Conservation (phyloP, 1,139 yeast species). For the Sugiyamaella pinicola region DNA sequence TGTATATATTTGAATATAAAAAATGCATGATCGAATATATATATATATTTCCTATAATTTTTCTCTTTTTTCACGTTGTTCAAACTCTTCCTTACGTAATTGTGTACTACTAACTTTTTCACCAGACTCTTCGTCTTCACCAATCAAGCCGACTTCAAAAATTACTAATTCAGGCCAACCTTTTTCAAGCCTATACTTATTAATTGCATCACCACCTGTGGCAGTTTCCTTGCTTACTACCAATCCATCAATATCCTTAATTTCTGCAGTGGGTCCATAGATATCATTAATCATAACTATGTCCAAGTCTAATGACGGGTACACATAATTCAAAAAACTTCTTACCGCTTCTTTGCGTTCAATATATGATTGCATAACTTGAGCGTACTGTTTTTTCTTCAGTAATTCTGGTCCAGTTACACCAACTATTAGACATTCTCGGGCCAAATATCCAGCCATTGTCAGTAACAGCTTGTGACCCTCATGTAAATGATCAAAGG, state of each 20-base stretch:
- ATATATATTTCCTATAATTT: constrained; percentile 4
- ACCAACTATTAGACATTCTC: constrained; percentile 66
- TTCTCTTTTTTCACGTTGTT: constrained; percentile 18
- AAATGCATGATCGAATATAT: constrained; percentile 3
- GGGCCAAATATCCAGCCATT: constrained; percentile 65
- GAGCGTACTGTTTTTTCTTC: constrained; percentile 70
- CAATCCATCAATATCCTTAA: constrained; percentile 72
- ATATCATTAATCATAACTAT: constrained; percentile 73
- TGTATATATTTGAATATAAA: not conserved
- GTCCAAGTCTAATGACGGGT: constrained; percentile 49
- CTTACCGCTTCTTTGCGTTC: constrained; percentile 52
- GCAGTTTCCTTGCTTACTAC: constrained; percentile 80
- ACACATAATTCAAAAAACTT: constrained; percentile 52
- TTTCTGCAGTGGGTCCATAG: constrained; percentile 92
- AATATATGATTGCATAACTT: constrained; percentile 62
- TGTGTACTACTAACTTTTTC: constrained; percentile 86
- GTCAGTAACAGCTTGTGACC: constrained; percentile 90
- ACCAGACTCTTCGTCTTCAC: constrained; percentile 54
- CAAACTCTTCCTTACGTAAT: constrained; percentile 44
- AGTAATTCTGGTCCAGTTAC: constrained; percentile 79
- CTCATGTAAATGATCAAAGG: constrained; percentile 94
- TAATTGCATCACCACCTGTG: constrained; percentile 73
- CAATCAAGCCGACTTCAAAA: constrained; percentile 66
- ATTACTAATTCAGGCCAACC: constrained; percentile 58
- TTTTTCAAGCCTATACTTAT: constrained; percentile 59